A percentile compares a stretch with the other conserved stretches of the same genome.
Evolutionary conservation across 2,329 filamentous ascomycete species (phyloP).

Genomic region (Ceratocystis alfenasii): DNA sequence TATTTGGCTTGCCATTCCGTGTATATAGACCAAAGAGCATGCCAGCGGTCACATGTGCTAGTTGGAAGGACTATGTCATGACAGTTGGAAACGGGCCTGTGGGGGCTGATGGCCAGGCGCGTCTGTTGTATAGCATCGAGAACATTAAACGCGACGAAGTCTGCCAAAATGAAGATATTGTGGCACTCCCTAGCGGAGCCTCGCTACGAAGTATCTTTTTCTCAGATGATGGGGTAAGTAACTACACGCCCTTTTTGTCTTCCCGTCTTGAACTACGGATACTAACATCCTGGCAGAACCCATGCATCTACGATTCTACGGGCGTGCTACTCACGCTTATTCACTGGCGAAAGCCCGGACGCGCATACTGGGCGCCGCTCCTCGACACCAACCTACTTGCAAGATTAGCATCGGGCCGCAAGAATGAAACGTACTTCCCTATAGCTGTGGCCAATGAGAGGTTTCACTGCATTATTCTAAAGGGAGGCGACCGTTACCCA

Average conservation of each 20-base stretch:
- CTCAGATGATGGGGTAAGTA: constrained; percentile 69
- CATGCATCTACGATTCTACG: constrained; percentile 89
- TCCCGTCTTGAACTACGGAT: neutral
- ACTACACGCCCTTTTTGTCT: neutral
- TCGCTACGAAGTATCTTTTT: constrained; percentile 79
- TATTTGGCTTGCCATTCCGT: constrained; percentile 80
- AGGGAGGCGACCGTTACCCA: constrained; percentile 83
- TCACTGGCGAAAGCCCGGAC: constrained; percentile 77
- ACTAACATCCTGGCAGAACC: constrained; percentile 47
- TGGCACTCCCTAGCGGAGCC: constrained; percentile 65
- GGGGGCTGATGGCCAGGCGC: constrained; percentile 62
- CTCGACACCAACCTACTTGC: constrained; percentile 77
- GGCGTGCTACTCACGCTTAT: constrained; percentile 78
- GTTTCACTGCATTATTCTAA: constrained; percentile 98
- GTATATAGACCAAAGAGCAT: constrained; percentile 86
- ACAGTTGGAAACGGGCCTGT: constrained; percentile 88
- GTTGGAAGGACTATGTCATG: constrained; percentile 92
- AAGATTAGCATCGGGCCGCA: constrained; percentile 71
- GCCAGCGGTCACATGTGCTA: constrained; percentile 83
- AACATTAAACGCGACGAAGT: constrained; percentile 88
- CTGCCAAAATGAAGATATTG: constrained; percentile 86
- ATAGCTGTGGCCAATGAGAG: constrained; percentile 82
- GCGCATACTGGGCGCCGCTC: constrained; percentile 83
- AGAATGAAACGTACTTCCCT: constrained; percentile 86
- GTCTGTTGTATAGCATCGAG: constrained; percentile 81